Evolutionary conservation across 192 early-diverging fungal species (phyloP), one percentile per base, ranked within the genome.

Genomic region (Podochytrium sp.): DNA sequence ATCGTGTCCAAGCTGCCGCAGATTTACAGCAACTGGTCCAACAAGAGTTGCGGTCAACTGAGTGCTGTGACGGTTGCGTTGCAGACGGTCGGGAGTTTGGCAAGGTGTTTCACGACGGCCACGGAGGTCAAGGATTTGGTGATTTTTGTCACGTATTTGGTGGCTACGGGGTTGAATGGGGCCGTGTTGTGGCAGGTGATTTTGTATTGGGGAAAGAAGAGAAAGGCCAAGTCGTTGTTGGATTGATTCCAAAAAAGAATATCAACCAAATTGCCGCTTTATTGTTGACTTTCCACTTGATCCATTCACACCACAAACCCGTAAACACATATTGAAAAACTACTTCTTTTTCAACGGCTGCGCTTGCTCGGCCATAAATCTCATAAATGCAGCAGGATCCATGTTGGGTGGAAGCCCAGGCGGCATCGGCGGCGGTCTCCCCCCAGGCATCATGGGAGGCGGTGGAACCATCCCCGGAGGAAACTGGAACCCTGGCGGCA

Each of bases 41-140:
- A 94, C 78, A 81, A 89, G 33, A 92, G 89, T 49, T 97, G 96
- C 12, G 96, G 96, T 18, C 95, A 96, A 77, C 81, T 99, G 10
- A 96, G 96, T 39, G 91, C 91, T 16, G 92, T 99, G 77, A 93
- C 97, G 0, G 90, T 95, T 20, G 88, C 94, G 73, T 91, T 96
- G 75, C 95, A 95, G 73, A 93, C 93, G 70, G 79, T 92, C n/a
- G 97, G 97, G 32, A 87, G 88, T 6, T 81, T 90, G 1, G 97
- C 96, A 3, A 85, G 96, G 55, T 85, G 97, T 2, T 95, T 91
- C 73, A 99, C 97, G 12, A 98, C 97, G 10, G 67, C 96, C 67
- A 92, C 93, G 40, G 96, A 99, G 79, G 87, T 97, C 3, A 88
- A 95, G 70, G 96, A 98, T 76, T 77, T 85, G 25, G 73, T 94